Conservation (phyloP, 139 green algal species). For the Tetraselmis striata region DNA sequence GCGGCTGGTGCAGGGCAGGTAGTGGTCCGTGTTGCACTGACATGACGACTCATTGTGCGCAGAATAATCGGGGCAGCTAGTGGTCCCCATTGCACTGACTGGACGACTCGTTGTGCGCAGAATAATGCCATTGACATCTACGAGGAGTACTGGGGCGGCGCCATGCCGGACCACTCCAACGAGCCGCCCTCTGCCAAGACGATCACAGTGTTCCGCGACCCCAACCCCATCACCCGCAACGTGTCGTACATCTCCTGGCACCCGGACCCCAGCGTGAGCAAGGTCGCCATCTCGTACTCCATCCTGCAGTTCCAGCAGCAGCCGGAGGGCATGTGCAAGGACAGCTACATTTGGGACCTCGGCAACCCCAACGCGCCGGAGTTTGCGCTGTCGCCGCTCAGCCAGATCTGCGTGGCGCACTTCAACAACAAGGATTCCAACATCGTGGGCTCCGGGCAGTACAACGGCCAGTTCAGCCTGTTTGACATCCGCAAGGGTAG, state of each 20-base stretch:
- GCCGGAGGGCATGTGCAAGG: slow-evolving; percentile 54
- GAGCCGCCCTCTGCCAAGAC: slow-evolving; percentile 65
- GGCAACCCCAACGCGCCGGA: slow-evolving; percentile 81
- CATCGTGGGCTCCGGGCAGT: slow-evolving; percentile 72
- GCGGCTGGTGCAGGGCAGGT: no score
- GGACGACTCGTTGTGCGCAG: slow-evolving; percentile 32
- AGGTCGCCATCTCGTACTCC: slow-evolving; percentile 64
- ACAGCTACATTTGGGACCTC: slow-evolving; percentile 85
- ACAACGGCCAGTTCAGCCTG: slow-evolving; percentile 83
- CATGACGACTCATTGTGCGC: no score
- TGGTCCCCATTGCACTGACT: no score
- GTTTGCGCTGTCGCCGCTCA: slow-evolving; percentile 55
- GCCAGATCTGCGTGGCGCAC: slow-evolving; percentile 69
- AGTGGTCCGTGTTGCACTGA: no score
- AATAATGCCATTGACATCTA: slow-evolving; percentile 98
- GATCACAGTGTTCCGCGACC: slow-evolving; percentile 79
- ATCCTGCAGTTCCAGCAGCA: slow-evolving; percentile 82
- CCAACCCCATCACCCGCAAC: slow-evolving; percentile 42
- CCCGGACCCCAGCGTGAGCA: slow-evolving; percentile 67
- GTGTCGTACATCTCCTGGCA: slow-evolving; percentile 71
- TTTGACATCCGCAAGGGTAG: slow-evolving; percentile 81
- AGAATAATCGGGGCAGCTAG: no score
- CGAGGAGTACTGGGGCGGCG: slow-evolving; percentile 74
- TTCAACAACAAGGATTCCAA: slow-evolving; percentile 82
- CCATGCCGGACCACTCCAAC: slow-evolving; percentile 43